These are phyloP conservation scores for Phytopythium cucurbitacearum DNA, from an alignment of 352 stramenopile species.

Conservation along the genomic window DNA sequence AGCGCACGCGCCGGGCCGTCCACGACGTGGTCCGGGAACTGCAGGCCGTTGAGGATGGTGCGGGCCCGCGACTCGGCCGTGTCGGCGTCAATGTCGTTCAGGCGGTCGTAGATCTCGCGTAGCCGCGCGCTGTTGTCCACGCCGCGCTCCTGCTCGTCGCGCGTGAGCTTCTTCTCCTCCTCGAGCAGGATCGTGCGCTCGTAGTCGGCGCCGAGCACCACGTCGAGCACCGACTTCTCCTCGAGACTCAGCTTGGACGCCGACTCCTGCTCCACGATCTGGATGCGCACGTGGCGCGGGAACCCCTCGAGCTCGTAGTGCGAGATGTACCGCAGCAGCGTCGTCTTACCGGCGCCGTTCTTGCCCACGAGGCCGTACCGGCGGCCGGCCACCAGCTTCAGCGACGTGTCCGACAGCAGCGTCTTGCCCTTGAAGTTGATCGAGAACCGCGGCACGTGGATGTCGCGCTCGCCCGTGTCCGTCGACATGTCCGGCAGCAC, in stretches of 20 bases:
- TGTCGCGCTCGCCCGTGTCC: slow-evolving; percentile 83
- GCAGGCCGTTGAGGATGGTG: slow-evolving; percentile 90
- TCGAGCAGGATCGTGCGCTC: slow-evolving; percentile 89
- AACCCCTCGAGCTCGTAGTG: slow-evolving; percentile 96
- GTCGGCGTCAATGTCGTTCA: slow-evolving; percentile 90
- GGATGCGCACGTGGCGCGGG: slow-evolving; percentile 92
- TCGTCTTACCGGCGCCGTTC: slow-evolving; percentile 93
- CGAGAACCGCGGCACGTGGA: slow-evolving; percentile 83
- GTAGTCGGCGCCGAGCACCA: slow-evolving; percentile 94
- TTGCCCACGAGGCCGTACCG: slow-evolving; percentile 94
- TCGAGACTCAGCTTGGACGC: slow-evolving; percentile 79
- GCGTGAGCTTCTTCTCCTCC: slow-evolving; percentile 91
- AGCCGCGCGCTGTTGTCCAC: slow-evolving; percentile 54
- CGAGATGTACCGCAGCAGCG: slow-evolving; percentile 94
- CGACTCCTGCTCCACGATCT: slow-evolving; percentile 95
- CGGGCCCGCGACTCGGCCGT: slow-evolving; percentile 87
- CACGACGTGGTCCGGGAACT: slow-evolving; percentile 93
- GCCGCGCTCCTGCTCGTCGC: slow-evolving; percentile 14
- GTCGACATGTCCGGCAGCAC: slow-evolving; percentile 70
- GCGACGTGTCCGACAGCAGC: slow-evolving; percentile 77
- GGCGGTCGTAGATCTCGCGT: slow-evolving; percentile 79
- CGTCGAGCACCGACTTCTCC: slow-evolving; percentile 88
- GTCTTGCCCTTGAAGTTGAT: slow-evolving; percentile 91
- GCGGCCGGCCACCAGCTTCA: slow-evolving; percentile 82
- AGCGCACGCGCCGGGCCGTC: slow-evolving; percentile 88